A percentile compares a stretch with the other conserved stretches of the same genome.
phyloP scores from a whole-genome alignment of 73 alveolate genomes.

The Stentor roeselii region DNA sequence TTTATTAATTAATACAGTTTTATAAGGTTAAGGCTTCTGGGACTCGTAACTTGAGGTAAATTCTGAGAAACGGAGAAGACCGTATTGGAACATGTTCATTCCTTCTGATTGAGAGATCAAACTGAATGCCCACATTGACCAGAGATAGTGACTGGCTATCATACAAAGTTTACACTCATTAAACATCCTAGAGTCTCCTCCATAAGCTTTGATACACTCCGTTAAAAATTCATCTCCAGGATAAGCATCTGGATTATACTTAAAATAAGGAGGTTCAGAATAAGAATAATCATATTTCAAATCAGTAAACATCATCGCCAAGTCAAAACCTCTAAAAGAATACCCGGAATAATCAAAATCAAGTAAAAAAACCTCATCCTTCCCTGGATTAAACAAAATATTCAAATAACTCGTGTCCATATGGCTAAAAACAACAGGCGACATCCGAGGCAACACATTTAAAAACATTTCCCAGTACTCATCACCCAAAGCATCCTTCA shows the following conservation, averaged over 20 bases:
- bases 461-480: neutral
- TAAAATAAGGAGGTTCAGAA: neutral
- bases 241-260: neutral
- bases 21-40: too few relatives aligned
- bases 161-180: neutral
- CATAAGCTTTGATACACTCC: neutral
- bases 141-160: neutral
- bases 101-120: too few relatives aligned
- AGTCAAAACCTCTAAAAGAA: neutral
- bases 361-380: neutral
- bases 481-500: neutral
- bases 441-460: neutral
- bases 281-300: neutral
- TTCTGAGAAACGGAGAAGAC: neutral
- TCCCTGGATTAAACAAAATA: neutral
- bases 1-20: too few relatives aligned
- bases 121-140: neutral
- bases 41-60: too few relatives aligned
- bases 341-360: conserved; percentile 23
- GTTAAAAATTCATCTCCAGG: neutral
- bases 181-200: conserved; percentile 13
- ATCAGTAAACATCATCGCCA: conserved; percentile 1
- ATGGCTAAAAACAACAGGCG: conserved; percentile 11
- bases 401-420: conserved; percentile 1
- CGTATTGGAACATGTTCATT: neutral